Conservation (phyloP, 352 stramenopile species). For the Phytophthora sp. region DNA sequence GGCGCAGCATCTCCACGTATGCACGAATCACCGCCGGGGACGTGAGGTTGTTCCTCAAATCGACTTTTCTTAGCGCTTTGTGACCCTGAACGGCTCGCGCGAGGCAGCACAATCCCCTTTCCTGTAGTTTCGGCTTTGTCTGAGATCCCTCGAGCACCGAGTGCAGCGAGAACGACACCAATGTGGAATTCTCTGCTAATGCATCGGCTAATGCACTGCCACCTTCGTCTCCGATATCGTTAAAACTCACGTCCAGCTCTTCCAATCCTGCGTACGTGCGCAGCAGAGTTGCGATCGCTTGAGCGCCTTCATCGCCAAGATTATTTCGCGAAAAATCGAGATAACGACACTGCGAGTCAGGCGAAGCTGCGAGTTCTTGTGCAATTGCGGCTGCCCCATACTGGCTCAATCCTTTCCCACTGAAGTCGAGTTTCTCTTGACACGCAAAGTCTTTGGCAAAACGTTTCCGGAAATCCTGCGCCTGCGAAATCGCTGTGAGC, state of each 20-base stretch:
- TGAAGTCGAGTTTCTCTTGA: slow-evolving; percentile 49
- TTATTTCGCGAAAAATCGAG: slow-evolving; percentile 62
- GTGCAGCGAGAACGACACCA: slow-evolving; percentile 55
- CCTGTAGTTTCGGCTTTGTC: slow-evolving; percentile 43
- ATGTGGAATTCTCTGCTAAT: slow-evolving; percentile 48
- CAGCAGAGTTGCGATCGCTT: slow-evolving; percentile 50
- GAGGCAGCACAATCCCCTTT: slow-evolving; percentile 48
- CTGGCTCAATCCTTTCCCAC: slow-evolving; percentile 48
- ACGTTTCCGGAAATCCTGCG: slow-evolving; percentile 59
- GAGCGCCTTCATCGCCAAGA: slow-evolving; percentile 64
- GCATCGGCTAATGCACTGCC: slow-evolving; percentile 48
- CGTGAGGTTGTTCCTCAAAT: slow-evolving; percentile 60
- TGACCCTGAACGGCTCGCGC: slow-evolving; percentile 46
- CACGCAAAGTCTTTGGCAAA: slow-evolving; percentile 51
- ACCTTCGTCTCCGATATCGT: slow-evolving; percentile 70
- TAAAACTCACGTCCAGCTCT: slow-evolving; percentile 74
- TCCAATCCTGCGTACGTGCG: slow-evolving; percentile 38
- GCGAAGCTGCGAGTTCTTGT: slow-evolving; percentile 41
- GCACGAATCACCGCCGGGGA: slow-evolving; percentile 36
- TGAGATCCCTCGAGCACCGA: slow-evolving; percentile 48
- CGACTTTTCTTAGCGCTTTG: slow-evolving; percentile 43
- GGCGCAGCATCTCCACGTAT: slow-evolving; percentile 49
- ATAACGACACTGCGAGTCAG: slow-evolving; percentile 30
- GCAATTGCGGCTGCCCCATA: slow-evolving; percentile 56
- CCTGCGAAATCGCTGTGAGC: slow-evolving; percentile 56